Percentiles rank a stretch among this genome's conserved stretches.
phyloP scores from a whole-genome alignment of 1,284 basidiomycete species.

The Malassezia equina region DNA sequence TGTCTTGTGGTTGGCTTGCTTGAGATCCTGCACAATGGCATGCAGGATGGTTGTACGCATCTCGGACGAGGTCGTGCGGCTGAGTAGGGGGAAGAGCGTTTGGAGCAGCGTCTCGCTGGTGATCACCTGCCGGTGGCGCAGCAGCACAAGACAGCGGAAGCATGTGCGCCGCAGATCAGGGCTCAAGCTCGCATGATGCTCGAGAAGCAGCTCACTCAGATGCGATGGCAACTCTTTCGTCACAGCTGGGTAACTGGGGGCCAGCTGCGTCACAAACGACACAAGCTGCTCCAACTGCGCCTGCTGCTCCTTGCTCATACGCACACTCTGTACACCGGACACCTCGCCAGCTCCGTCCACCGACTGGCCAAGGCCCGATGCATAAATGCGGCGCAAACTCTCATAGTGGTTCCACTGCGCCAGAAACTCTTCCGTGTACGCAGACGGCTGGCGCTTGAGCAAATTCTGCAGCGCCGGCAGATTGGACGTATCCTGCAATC shows the following conservation, averaged over 20 bases:
- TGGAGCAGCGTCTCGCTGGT: slow-evolving; percentile 87
- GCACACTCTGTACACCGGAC: neutral
- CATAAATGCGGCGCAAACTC: slow-evolving; percentile 73
- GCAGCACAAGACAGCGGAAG: slow-evolving; percentile 55
- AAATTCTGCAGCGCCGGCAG: slow-evolving; percentile 75
- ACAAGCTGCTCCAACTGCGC: slow-evolving; percentile 35
- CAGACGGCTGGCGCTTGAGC: slow-evolving; percentile 78
- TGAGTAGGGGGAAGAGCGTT: slow-evolving; percentile 82
- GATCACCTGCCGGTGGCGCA: slow-evolving; percentile 85
- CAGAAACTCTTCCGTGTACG: slow-evolving; percentile 92
- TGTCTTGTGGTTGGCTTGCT: slow-evolving; percentile 73
- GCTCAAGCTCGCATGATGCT: slow-evolving; percentile 38
- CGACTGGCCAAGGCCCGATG: slow-evolving; percentile 28
- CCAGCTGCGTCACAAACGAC: slow-evolving; percentile 57
- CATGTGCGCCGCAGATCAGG: slow-evolving; percentile 35
- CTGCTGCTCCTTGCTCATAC: slow-evolving; percentile 31
- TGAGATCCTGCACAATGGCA: slow-evolving; percentile 90
- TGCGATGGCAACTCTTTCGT: slow-evolving; percentile 30
- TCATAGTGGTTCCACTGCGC: slow-evolving; percentile 97
- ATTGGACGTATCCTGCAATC: slow-evolving; percentile 49
- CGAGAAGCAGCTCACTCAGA: slow-evolving; percentile 35
- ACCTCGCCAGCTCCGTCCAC: slow-evolving; percentile 5
- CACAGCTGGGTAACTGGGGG: slow-evolving; percentile 36
- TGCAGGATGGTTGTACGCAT: slow-evolving; percentile 79
- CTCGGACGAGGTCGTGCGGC: slow-evolving; percentile 67